phyloP scores from a whole-genome alignment of 1,139 yeast species.

The Geotrichum cucujoidarum region DNA sequence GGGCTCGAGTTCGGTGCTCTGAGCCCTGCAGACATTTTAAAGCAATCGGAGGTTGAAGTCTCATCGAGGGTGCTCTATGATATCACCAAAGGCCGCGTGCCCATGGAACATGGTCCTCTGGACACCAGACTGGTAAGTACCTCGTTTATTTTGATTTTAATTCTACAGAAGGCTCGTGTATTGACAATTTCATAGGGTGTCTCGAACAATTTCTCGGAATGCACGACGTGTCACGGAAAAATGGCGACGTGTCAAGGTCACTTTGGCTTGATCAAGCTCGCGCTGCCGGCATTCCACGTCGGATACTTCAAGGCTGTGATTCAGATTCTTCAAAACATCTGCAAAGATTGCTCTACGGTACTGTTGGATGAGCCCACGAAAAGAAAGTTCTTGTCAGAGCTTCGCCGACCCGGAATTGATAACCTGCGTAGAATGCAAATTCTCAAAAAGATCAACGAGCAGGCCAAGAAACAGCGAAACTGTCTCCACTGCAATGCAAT shows the following conservation, averaged over 20 bases:
- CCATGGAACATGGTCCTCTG: slow-evolving; percentile 79
- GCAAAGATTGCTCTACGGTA: slow-evolving; percentile 82
- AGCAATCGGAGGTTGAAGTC: slow-evolving; percentile 92
- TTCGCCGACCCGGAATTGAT: slow-evolving; percentile 84
- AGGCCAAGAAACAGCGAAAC: slow-evolving; percentile 90
- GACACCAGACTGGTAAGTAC: slow-evolving; percentile 66
- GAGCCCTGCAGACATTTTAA: slow-evolving; percentile 83
- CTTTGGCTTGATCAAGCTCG: slow-evolving; percentile 89
- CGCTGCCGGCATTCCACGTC: slow-evolving; percentile 94
- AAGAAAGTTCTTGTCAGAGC: slow-evolving; percentile 63
- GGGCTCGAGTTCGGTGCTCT: slow-evolving; percentile 92
- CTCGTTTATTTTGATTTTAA: neutral
- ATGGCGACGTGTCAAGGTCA: slow-evolving; percentile 97
- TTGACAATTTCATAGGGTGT: slow-evolving; percentile 54
- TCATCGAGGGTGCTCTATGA: slow-evolving; percentile 89
- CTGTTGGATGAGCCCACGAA: slow-evolving; percentile 69
- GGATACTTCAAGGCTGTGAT: slow-evolving; percentile 94
- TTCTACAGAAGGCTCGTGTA: too few relatives aligned
- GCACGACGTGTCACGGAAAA: slow-evolving; percentile 87
- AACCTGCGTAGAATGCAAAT: slow-evolving; percentile 88
- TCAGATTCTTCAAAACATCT: slow-evolving; percentile 81
- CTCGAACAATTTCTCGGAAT: slow-evolving; percentile 75
- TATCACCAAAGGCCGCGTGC: slow-evolving; percentile 75
- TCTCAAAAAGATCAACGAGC: slow-evolving; percentile 76
- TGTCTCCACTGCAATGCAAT: slow-evolving; percentile 82